A percentile compares a stretch with the other conserved stretches of the same genome.
Conservation (phyloP, 1,284 basidiomycete species). For the Ganoderma boninense region DNA sequence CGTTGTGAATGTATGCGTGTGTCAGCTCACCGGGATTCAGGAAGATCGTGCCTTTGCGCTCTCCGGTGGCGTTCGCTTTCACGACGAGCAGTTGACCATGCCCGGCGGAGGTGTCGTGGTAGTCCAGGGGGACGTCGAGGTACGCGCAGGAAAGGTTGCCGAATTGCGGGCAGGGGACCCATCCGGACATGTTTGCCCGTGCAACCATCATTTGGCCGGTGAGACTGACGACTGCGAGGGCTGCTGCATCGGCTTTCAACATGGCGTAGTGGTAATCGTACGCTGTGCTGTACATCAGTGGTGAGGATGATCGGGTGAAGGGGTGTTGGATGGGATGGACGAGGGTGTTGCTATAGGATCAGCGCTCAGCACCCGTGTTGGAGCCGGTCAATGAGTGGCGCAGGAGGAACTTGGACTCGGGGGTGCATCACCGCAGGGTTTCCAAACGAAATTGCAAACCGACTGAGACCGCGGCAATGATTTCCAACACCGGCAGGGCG, state of each 20-base stretch:
- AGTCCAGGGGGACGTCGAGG: conserved; percentile 27
- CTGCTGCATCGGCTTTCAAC: not conserved
- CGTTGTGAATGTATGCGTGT: not conserved
- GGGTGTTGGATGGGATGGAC: not conserved
- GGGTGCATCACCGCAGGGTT: too few relatives aligned
- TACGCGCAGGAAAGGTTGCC: conserved; percentile 22
- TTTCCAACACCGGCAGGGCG: too few relatives aligned
- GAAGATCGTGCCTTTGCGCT: conserved; percentile 25
- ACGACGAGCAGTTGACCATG: conserved; percentile 22
- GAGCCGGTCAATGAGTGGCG: too few relatives aligned
- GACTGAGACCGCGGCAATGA: too few relatives aligned
- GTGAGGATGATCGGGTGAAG: not conserved
- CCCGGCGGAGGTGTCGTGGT: conserved; percentile 23
- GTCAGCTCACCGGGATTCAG: conserved; percentile 26
- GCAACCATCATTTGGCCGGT: not conserved
- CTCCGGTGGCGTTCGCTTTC: conserved; percentile 21
- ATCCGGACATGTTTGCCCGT: not conserved
- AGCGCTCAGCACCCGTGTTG: not conserved
- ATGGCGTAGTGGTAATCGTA: not conserved
- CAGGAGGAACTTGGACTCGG: too few relatives aligned
- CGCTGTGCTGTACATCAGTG: not conserved
- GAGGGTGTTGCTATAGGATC: not conserved
- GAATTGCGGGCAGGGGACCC: conserved; percentile 20
- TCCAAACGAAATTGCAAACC: too few relatives aligned
- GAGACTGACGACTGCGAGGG: not conserved